Conservation (phyloP, 345 rosid genomes). For the Lepidium aucheri region DNA sequence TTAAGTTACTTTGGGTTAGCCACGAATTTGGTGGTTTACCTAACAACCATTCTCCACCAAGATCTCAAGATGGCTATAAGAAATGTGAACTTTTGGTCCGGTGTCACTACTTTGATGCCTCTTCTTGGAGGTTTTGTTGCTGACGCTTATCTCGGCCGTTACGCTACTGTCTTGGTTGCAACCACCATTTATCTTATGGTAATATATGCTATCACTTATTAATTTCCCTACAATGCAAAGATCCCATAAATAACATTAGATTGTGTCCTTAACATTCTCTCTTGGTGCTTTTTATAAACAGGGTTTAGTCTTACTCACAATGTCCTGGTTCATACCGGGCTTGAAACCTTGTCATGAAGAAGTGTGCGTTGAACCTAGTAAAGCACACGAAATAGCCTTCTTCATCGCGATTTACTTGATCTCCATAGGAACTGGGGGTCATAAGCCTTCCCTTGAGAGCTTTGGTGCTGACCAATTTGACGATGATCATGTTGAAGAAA, state of each 20-base stretch:
- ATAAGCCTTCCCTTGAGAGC: slow-evolving; percentile 90
- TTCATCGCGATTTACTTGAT: slow-evolving; percentile 74
- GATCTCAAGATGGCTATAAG: slow-evolving; percentile 74
- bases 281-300: slow-evolving; percentile 20
- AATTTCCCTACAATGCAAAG: neutral
- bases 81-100: slow-evolving; percentile 83
- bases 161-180: slow-evolving; percentile 49
- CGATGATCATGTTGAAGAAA: slow-evolving; percentile 58
- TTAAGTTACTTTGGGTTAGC: slow-evolving; percentile 83
- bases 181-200: slow-evolving; percentile 60
- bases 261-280: neutral
- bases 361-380: slow-evolving; percentile 48
- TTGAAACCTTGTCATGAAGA: slow-evolving; percentile 54
- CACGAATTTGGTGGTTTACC: slow-evolving; percentile 73
- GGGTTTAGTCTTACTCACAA: slow-evolving; percentile 66
- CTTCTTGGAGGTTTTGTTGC: slow-evolving; percentile 94
- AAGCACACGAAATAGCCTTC: slow-evolving; percentile 57
- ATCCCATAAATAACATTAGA: neutral
- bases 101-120: slow-evolving; percentile 91
- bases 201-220: neutral
- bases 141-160: slow-evolving; percentile 81
- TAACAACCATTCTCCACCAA: slow-evolving; percentile 70
- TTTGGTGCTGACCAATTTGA: slow-evolving; percentile 98
- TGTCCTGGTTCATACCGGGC: slow-evolving; percentile 64
- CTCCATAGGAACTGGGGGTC: slow-evolving; percentile 92